These are phyloP conservation scores for Neofusicoccum sp. DNA, from an alignment of 2,329 filamentous ascomycete genomes.

Conservation along the genomic window DNA sequence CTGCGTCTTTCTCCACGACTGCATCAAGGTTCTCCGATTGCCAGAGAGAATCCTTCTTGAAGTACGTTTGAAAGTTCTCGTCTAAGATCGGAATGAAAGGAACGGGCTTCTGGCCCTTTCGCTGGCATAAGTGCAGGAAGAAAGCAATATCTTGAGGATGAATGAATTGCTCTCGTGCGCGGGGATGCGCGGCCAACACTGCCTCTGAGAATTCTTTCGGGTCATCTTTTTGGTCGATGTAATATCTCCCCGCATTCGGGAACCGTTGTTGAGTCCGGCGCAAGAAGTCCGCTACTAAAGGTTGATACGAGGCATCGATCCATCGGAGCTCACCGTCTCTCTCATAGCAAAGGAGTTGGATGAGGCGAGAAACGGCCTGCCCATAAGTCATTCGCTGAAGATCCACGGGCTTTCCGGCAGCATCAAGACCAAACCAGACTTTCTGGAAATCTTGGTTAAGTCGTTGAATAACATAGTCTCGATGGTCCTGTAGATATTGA, in stretches of 20 bases:
- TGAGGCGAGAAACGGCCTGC: constrained; percentile 82
- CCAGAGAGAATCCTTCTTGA: constrained; percentile 44
- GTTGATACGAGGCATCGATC: constrained; percentile 80
- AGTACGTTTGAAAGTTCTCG: constrained; percentile 39
- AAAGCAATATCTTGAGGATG: constrained; percentile 24
- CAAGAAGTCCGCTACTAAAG: constrained; percentile 84
- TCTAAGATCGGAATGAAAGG: constrained; percentile 38
- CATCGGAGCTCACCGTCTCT: constrained; percentile 71
- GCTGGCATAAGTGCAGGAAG: constrained; percentile 33
- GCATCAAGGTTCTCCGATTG: constrained; percentile 39
- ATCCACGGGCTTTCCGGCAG: constrained; percentile 75
- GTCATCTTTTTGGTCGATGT: neutral
- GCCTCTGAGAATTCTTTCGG: neutral
- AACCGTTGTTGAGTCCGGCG: constrained; percentile 44
- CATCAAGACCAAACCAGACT: constrained; percentile 92
- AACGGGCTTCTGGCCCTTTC: constrained; percentile 36
- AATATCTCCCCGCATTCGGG: constrained; percentile 7
- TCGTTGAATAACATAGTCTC: constrained; percentile 90
- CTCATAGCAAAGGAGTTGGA: constrained; percentile 88
- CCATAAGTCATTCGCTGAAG: constrained; percentile 95
- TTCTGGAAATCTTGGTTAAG: constrained; percentile 96
- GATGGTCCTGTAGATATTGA: constrained; percentile 81
- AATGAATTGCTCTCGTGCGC: constrained; percentile 11
- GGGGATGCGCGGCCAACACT: neutral
- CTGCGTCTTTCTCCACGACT: constrained; percentile 34